Conservation (phyloP, 768 basidiomycete species). For the Hypholoma sublateritium region DNA sequence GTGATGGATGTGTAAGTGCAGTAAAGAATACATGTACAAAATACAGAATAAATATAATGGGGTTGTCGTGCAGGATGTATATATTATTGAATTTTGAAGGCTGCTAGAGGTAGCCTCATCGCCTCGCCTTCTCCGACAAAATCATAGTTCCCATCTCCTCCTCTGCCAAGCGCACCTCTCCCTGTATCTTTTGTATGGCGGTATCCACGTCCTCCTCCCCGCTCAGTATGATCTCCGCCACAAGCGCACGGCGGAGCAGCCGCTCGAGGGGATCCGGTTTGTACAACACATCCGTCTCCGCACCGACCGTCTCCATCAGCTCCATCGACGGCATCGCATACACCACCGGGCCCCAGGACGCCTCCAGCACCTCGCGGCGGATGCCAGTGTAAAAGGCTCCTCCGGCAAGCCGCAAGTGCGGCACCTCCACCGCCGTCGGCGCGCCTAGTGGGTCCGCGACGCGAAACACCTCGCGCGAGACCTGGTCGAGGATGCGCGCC, state of each 20-base stretch:
- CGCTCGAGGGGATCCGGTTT: conserved; percentile 18
- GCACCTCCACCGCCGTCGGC: background rate
- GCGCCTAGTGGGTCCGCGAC: conserved; percentile 3
- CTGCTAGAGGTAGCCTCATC: too few species aligned
- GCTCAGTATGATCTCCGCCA: background rate
- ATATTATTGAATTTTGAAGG: too few species aligned
- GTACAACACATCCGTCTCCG: conserved; percentile 13
- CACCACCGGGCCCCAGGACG: background rate
- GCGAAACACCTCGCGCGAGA: conserved; percentile 8
- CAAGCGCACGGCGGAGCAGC: conserved; percentile 16
- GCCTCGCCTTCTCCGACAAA: too few species aligned
- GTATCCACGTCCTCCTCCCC: background rate
- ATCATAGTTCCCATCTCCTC: background rate
- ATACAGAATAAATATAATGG: too few species aligned
- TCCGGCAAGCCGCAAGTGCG: background rate
- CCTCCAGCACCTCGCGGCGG: background rate
- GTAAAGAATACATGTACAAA: too few species aligned
- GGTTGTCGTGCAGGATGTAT: too few species aligned
- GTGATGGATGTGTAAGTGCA: too few species aligned
- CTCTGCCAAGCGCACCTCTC: background rate
- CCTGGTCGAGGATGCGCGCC: conserved; percentile 5
- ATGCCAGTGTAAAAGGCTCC: background rate
- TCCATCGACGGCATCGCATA: conserved; percentile 11
- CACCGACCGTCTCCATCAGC: conserved; percentile 16
- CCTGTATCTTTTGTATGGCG: background rate